Base-by-base conservation (phyloP, 768 basidiomycete species). In the Rhizopogon rudus region DNA sequence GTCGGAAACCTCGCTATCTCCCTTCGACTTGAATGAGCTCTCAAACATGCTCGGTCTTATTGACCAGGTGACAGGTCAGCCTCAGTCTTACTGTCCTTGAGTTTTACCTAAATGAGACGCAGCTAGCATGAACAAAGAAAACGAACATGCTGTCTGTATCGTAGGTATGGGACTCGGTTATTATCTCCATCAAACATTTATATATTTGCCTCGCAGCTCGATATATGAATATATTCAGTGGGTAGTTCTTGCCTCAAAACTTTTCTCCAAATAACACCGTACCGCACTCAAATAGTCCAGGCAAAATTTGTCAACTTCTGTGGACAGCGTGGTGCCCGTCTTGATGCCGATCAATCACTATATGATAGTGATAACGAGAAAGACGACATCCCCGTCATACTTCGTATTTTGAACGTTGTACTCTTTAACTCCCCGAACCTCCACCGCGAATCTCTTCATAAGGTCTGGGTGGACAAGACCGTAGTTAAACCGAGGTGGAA, bases 371-470 rank as follows among this genome's bases (percentile, higher is more conserved):
- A 29, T 13, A 25, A 6, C 25, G 28, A 22, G 16, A 22, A 16
- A 5, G 40, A 31, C n/a, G 4, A 25, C n/a, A 22, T 22, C n/a
- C 25, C 20, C 28, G 14, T 33, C 9, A 31, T 55, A n/a, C 6
- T 43, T 22, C 52, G 10, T 2, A 52, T 28, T 43, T 37, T 7
- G 22, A 43, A 17, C 40, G 29, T 70, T 0, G 40, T 78, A 5
- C 65, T 81, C 3, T 82, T 81, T 63, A 72, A 62, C 12, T 72
- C 77, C 6, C 80, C 81, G 0, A 67, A 76, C 29, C 64, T 74
- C 3, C 77, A 82, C 61, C 60, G 77, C n/a, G 62, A 62, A 14
- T 64, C 65, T 25, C 51, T 82, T 42, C 69, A 76, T 39, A 71
- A 65, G 12, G 73, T 78, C 39, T 81, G 71, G 72, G 71, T 77